These are phyloP conservation scores for Xerocomus spinulosus DNA, from an alignment of 768 basidiomycete genomes.

Conservation along the genomic window DNA sequence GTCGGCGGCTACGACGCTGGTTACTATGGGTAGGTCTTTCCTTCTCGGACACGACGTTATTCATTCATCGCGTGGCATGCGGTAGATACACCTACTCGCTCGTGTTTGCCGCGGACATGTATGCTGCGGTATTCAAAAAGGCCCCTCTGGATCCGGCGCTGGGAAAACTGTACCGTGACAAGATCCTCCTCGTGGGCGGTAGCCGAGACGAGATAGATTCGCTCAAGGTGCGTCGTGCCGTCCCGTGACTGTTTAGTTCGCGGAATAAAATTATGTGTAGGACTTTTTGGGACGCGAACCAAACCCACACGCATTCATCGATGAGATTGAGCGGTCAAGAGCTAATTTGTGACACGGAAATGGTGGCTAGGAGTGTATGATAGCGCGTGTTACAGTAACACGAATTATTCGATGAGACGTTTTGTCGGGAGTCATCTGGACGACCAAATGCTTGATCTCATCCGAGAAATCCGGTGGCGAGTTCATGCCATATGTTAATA, in stretches of 20 bases:
- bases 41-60: too few species aligned
- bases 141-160: constrained; percentile 68
- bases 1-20: constrained; percentile 67
- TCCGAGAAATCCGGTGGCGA: too few species aligned
- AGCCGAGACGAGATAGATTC: constrained; percentile 75
- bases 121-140: constrained; percentile 71
- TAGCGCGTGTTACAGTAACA: background rate
- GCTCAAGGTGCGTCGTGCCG: constrained; percentile 48
- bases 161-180: constrained; percentile 67
- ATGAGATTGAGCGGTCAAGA: constrained; percentile 49
- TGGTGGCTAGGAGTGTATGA: background rate
- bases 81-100: constrained; percentile 68
- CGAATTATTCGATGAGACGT: too few species aligned
- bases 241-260: too few species aligned
- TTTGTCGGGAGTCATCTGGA: too few species aligned
- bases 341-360: constrained; percentile 2
- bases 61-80: background rate
- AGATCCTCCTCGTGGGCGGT: constrained; percentile 66
- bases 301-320: constrained; percentile 68
- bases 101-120: constrained; percentile 58
- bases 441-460: too few species aligned
- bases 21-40: constrained; percentile 51
- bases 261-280: constrained; percentile 30
- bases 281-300: constrained; percentile 75
- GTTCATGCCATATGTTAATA: too few species aligned